Base-by-base conservation (phyloP, 1,284 basidiomycete species). In the Microbotryum violaceum region DNA sequence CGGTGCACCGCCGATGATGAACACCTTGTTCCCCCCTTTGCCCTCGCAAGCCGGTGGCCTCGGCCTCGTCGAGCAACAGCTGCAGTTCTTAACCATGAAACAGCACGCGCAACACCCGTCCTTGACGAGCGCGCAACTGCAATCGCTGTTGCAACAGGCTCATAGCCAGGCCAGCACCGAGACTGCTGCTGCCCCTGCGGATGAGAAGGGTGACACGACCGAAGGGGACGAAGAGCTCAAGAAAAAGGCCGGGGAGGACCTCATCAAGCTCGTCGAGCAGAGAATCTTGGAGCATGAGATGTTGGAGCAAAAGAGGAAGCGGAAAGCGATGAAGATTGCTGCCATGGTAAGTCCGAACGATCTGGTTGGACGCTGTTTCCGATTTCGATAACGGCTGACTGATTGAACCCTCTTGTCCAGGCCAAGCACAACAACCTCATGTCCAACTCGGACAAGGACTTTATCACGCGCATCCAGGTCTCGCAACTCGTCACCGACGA, bases 371-470 rank as follows among this genome's bases (percentile, higher is more conserved):
- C 61, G 65, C 56, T 58, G 29, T 49, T 47, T 42, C n/a, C 50
- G 55, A 46, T 60, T 18, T 20, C 37, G 31, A 20, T 12, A 33
- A 37, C 29, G 6, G 52, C 52, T 45, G 37, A 54, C 52, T 23
- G 8, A 42, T 42, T 3, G 8, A 25, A 31, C 31, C 14, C 6
- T 5, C n/a, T 21, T 18, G 18, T 33, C 21, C 76, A 96, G 92
- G 84, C 91, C 59, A 86, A 88, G 69, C 92, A 96, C 77, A 99
- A 98, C 75, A 93, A 97, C 74, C 81, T 97, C 59, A 99, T 99
- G 96, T 91, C 89, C 0, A 89, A 92, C 75, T 94, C 91, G 18
- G 96, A 99, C 81, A 98, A 98, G 79, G 96, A 98, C 74, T 99
- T 98, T 75, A 98, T 99, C 77, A 98, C 96, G 25, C 86, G 96